Evolutionary conservation across 192 early-diverging fungal species (phyloP), one percentile per base, ranked within the genome.

Genomic region (Entomortierella lignicola): DNA sequence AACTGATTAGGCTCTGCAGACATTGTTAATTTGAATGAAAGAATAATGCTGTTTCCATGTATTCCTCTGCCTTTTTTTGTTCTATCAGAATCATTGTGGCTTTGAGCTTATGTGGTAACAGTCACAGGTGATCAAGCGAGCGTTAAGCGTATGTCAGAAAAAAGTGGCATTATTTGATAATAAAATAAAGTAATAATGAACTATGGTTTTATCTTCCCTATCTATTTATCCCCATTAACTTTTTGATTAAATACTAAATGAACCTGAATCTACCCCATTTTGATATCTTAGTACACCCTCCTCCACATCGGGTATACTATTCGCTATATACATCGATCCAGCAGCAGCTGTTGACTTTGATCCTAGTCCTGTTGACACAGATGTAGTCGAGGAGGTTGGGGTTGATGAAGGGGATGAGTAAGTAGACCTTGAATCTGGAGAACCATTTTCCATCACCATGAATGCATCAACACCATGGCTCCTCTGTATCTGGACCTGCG

Each of bases 381-480:
- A 3, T 25, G 39, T 18, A 23, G 23, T 13, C 27, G 58, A 60
- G 21, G 41, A 42, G 20, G 39, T 5, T 42, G 61, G 1, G 10
- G 39, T 25, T 21, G 60, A 26, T 11, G 41, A n/a, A 1, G 41
- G 15, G 12, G 29, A 13, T 17, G 42, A 20, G 2, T 43, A 48
- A 4, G 17, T 4, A 41, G 30, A 27, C 3, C 43, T 41, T 27
- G 42, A 10, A 34, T 43, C 53, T 55, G 21, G 26, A 27, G 17
- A 8, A 25, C 32, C 48, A 55, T 43, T 52, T 12, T 69, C 67
- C 62, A 70, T 70, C 21, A 89, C 81, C 77, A 98, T 90, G 67
- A 94, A 91, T 2, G 95, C 97, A 82, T 99, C 98, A 34, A 98
- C 96, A 20, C 96, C 96, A 72, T 89, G 82, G 41, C 82, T 69